Percentiles rank a stretch among this genome's conserved stretches.
Conservation (phyloP, 192 early-diverging fungal species). For the Thamnidium elegans region DNA sequence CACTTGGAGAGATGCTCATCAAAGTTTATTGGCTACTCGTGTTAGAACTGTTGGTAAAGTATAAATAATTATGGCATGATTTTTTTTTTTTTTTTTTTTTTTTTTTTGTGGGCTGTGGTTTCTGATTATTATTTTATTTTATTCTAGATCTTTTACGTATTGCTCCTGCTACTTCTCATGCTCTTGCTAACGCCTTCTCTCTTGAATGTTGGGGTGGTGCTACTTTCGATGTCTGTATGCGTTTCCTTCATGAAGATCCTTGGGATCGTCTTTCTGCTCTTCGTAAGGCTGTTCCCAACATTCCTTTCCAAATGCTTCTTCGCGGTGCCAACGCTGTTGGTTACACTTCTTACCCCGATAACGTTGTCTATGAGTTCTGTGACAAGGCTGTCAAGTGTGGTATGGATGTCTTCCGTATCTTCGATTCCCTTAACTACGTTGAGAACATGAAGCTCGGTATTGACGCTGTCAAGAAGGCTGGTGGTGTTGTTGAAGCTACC, state of each 20-base stretch:
- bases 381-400: constrained; percentile 83
- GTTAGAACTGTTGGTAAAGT: constrained; percentile 90
- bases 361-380: constrained; percentile 96
- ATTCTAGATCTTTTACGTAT: constrained; percentile 64
- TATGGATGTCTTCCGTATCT: constrained; percentile 97
- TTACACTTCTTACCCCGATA: constrained; percentile 96
- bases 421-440: constrained; percentile 96
- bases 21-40: constrained; percentile 91
- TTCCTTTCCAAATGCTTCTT: constrained; percentile 98
- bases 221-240: constrained; percentile 95
- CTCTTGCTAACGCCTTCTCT: constrained; percentile 84
- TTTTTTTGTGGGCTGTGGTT: not conserved
- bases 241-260: constrained; percentile 95
- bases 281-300: constrained; percentile 86
- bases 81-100: not conserved
- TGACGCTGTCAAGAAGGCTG: constrained; percentile 88
- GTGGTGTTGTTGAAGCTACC: constrained; percentile 90
- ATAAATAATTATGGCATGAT: not conserved
- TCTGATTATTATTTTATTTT: not conserved
- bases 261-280: constrained; percentile 90
- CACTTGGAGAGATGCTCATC: constrained; percentile 96
- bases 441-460: constrained; percentile 96
- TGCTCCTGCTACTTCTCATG: constrained; percentile 86
- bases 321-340: constrained; percentile 98
- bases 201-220: constrained; percentile 98